A percentile compares a stretch with the other conserved stretches of the same genome.
phyloP scores from a whole-genome alignment of 139 green algal species.

The Eudorina sp. region DNA sequence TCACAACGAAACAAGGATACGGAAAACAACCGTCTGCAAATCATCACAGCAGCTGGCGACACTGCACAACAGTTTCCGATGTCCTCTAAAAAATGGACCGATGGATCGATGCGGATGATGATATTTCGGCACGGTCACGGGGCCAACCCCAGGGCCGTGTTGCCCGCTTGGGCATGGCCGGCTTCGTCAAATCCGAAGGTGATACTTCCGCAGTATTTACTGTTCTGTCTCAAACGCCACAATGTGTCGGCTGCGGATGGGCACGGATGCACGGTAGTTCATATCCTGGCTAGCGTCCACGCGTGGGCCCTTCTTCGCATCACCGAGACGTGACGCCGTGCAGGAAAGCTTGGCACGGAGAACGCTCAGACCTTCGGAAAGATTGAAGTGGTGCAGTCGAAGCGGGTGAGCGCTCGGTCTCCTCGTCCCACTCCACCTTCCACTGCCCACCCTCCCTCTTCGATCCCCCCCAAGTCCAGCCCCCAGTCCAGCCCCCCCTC shows the following conservation, averaged over 20 bases:
- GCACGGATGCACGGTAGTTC: too few relatives aligned
- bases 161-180: background rate
- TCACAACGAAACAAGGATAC: background rate
- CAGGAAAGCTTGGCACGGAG: background rate
- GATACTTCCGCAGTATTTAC: too few relatives aligned
- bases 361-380: constrained; percentile 9
- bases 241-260: too few relatives aligned
- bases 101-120: constrained; percentile 45
- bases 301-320: background rate
- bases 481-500: background rate
- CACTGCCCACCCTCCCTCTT: too few relatives aligned
- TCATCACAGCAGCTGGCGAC: background rate
- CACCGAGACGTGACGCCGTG: background rate
- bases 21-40: background rate
- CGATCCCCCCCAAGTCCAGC: too few relatives aligned
- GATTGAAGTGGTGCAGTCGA: constrained; percentile 31
- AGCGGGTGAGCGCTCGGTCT: too few relatives aligned
- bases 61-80: background rate
- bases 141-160: background rate
- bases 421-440: too few relatives aligned
- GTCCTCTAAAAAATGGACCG: constrained; percentile 22
- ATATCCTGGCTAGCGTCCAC: too few relatives aligned
- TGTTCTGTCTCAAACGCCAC: too few relatives aligned
- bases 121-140: background rate
- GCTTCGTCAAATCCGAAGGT: constrained; percentile 44